phyloP scores from a whole-genome alignment of 441 rosid genomes.

The Lagerstroemia fauriei region DNA sequence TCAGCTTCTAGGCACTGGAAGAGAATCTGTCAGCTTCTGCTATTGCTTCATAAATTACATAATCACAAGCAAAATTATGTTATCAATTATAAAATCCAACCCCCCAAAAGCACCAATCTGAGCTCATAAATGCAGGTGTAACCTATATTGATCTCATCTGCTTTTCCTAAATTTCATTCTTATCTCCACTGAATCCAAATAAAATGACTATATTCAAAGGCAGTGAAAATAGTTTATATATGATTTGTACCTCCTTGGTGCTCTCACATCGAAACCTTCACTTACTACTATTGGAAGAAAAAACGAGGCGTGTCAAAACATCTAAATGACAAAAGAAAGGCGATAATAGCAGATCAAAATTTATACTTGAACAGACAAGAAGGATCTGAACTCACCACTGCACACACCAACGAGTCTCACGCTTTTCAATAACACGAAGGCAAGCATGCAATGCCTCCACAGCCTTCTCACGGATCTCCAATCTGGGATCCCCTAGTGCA shows the following conservation, averaged over 20 bases:
- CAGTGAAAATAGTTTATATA: neutral
- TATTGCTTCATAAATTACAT: neutral
- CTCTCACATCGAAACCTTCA: neutral
- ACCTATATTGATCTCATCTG: neutral
- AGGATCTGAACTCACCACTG: conserved; percentile 68
- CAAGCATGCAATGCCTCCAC: conserved; percentile 99
- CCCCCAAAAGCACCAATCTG: neutral
- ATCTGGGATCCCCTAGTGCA: conserved; percentile 90
- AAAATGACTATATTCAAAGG: neutral
- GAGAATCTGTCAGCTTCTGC: neutral
- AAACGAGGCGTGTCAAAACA: neutral
- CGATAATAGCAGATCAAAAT: neutral
- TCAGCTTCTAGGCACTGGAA: no score
- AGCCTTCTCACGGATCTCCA: conserved; percentile 85
- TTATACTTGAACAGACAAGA: conserved; percentile 4
- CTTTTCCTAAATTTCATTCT: neutral
- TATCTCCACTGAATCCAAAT: neutral
- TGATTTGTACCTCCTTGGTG: neutral
- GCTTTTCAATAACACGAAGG: conserved; percentile 96
- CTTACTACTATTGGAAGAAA: neutral
- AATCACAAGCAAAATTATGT: neutral
- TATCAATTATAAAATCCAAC: no score
- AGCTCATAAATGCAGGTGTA: neutral
- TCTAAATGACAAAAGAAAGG: neutral
- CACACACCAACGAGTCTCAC: conserved; percentile 99